Evolutionary conservation across 441 rosid species (phyloP).

Genomic region (Sinapis alba): DNA sequence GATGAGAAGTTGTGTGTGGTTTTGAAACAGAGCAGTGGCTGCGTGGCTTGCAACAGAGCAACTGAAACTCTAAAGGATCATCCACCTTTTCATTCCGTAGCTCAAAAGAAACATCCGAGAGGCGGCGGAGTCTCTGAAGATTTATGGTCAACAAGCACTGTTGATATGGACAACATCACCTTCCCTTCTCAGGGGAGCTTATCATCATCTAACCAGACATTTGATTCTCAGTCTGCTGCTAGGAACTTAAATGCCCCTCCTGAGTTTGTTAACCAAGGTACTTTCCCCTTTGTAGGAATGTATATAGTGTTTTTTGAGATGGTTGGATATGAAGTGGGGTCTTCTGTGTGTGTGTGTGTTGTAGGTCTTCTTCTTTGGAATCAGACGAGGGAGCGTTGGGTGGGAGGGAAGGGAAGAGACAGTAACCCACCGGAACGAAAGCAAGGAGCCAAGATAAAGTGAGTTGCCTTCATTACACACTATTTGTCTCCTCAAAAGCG

Average conservation of each 20-base stretch:
- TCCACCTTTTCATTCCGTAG: conserved; percentile 37
- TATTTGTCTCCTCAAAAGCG: conserved; percentile 4
- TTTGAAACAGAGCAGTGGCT: neutral
- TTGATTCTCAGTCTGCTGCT: conserved; percentile 52
- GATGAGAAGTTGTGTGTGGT: conserved; percentile 18
- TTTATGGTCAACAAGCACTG: conserved; percentile 58
- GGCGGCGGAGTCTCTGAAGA: conserved; percentile 45
- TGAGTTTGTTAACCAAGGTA: conserved; percentile 89
- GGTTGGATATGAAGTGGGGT: neutral
- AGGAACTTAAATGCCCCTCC: conserved; percentile 48
- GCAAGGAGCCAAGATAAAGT: conserved; percentile 62
- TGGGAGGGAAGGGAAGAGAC: conserved; percentile 50
- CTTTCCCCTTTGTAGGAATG: conserved; percentile 2
- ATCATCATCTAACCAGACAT: conserved; percentile 55
- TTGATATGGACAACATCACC: conserved; percentile 67
- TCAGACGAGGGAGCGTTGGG: conserved; percentile 65
- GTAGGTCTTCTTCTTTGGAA: conserved; percentile 76
- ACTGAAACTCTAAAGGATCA: conserved; percentile 33
- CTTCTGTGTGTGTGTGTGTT: conserved; percentile 26
- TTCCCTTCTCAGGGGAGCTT: conserved; percentile 63
- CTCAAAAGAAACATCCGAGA: conserved; percentile 44
- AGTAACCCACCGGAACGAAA: conserved; percentile 37
- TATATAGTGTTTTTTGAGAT: neutral
- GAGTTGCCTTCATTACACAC: conserved; percentile 43
- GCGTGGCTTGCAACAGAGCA: neutral